Conservation (phyloP, 73 alveolate genomes). For the Paramecium biaurelia region DNA sequence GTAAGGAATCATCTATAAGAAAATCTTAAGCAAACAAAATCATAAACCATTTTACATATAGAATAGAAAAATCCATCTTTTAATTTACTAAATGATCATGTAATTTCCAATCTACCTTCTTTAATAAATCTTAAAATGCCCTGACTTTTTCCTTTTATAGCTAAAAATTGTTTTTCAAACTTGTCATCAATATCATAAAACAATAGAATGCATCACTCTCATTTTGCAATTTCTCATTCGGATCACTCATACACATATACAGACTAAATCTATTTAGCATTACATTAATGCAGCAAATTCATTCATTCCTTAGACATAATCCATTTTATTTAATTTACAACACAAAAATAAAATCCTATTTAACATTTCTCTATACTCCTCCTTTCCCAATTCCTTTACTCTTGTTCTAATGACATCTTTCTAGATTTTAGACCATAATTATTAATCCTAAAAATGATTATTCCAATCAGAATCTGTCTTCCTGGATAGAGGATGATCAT, state of each 20-base stretch:
- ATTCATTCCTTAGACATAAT: conserved; percentile 36
- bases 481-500: conserved; percentile 42
- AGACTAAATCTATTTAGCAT: not conserved
- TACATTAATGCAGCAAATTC: conserved; percentile 47
- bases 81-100: not conserved
- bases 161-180: not conserved
- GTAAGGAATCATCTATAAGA: not conserved
- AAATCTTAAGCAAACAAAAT: not conserved
- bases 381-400: not conserved
- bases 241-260: not conserved
- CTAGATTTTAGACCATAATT: not conserved
- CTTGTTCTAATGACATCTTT: conserved; percentile 26
- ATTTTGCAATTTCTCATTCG: not conserved
- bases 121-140: not conserved
- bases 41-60: conserved; percentile 2
- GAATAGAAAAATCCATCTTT: not conserved
- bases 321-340: conserved; percentile 16
- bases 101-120: not conserved
- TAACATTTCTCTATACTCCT: not conserved
- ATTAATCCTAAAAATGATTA: conserved; percentile 34
- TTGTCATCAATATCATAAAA: conserved; percentile 6
- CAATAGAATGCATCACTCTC: conserved; percentile 39
- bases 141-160: conserved; percentile 1
- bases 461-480: conserved; percentile 28
- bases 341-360: conserved; percentile 13